Evolutionary conservation across 306 rosid genomes (phyloP), one percentile per base, ranked within the genome.

Genomic region (Coriaria nepalensis): DNA sequence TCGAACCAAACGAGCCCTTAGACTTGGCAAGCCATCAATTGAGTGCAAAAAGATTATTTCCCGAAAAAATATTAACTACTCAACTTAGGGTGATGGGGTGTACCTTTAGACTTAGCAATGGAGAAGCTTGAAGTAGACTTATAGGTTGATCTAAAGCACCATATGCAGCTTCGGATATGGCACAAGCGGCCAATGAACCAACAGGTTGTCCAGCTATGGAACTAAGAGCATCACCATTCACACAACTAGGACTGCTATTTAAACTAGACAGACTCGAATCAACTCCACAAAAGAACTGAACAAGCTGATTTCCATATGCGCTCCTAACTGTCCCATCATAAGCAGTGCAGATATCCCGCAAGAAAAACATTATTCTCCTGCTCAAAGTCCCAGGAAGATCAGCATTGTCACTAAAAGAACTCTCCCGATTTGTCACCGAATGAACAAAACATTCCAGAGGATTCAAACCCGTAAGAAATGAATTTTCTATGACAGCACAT

Each of bases 81-180:
- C 29, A 20, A 20, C 29, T 20, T 20, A 20, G 53, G 10, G 43
- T 10, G 52, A 38, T 34, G 60, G 45, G 56, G 45, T 41, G 50
- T 40, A 76, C 82, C 75, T 92, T 92, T 35, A 92, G 77, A 71
- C 79, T 92, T 65, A 92, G 70, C 66, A 85, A 67, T 20, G 98
- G 98, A 39, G 98, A 92, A 48, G 87, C 51, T 78, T 85, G 93
- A 50, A 92, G 96, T 13, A 82, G 71, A 77, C 98, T 85, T 51
- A 92, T 64, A 48, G 98, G 96, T 55, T 92, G 98, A 64, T 82
- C 87, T 76, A 92, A 70, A 60, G 98, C 98, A 51, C 98, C 79
- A 69, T 85, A 92, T 45, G 96, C 98, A 65, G 98, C 87, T 74
- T 92, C 98, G 38, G 98, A 92, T 35, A 92, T 50, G 3, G 98